Evolutionary conservation across 257 asterid species (phyloP).

Genomic region (Echium plantagineum): DNA sequence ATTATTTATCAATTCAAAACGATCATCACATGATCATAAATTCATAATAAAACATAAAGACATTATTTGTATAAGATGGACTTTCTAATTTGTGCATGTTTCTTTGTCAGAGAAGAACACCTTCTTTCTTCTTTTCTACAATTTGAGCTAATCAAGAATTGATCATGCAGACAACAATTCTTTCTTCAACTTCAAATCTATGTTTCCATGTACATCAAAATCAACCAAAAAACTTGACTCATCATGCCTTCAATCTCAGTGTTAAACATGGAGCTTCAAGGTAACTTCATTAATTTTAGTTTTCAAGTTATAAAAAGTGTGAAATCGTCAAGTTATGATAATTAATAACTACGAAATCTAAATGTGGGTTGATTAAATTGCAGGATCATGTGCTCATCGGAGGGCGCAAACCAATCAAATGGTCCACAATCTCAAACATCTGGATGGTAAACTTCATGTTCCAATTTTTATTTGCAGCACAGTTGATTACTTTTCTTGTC

Average conservation of each 20-base stretch:
- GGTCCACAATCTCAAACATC: neutral
- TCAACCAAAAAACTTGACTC: neutral
- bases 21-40: neutral
- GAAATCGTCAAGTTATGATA: neutral
- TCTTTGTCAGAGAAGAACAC: neutral
- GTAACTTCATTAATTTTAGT: neutral
- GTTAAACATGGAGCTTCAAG: neutral
- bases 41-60: neutral
- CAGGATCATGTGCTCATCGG: slow-evolving; percentile 5
- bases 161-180: neutral
- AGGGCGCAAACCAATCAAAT: neutral
- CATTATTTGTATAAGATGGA: no score
- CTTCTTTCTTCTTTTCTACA: neutral
- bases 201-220: neutral
- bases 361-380: neutral
- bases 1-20: neutral
- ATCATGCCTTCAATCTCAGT: neutral
- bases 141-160: neutral
- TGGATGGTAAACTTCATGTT: slow-evolving; percentile 1
- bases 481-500: no score
- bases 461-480: no score
- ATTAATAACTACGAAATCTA: neutral
- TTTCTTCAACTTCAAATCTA: neutral
- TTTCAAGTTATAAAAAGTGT: no score
- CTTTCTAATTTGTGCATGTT: neutral